Conservation (phyloP, 257 asterid genomes). For the Solanum sejunctum region DNA sequence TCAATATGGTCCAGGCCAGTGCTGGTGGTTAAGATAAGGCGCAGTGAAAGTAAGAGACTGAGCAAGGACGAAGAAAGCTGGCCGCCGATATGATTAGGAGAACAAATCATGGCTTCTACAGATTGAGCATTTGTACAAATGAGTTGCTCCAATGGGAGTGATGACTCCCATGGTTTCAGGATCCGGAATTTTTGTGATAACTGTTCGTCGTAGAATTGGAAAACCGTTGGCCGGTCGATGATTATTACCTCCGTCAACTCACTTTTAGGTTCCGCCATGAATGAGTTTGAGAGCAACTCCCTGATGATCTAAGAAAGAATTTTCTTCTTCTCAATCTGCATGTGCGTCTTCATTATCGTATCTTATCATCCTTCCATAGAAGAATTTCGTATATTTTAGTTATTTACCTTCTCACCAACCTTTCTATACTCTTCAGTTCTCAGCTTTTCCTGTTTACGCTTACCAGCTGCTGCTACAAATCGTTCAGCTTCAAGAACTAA, state of each 20-base stretch:
- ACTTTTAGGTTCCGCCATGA: not conserved
- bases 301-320: too few relatives aligned
- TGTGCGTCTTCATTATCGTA: too few relatives aligned
- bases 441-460: too few relatives aligned
- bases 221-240: slow-evolving; percentile 38
- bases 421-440: too few relatives aligned
- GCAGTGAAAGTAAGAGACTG: slow-evolving; percentile 34
- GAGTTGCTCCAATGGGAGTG: slow-evolving; percentile 31
- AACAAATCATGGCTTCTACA: slow-evolving; percentile 28
- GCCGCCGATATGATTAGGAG: not conserved
- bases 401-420: too few relatives aligned
- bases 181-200: slow-evolving; percentile 22
- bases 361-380: too few relatives aligned
- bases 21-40: slow-evolving; percentile 38
- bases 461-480: too few relatives aligned
- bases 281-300: too few relatives aligned
- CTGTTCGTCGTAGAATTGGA: slow-evolving; percentile 1
- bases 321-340: too few relatives aligned
- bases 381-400: too few relatives aligned
- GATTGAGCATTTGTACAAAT: slow-evolving; percentile 29
- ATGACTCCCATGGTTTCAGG: slow-evolving; percentile 48
- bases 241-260: slow-evolving; percentile 16
- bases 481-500: too few relatives aligned
- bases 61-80: slow-evolving; percentile 8
- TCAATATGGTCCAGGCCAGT: slow-evolving; percentile 61